A percentile compares a stretch with the other conserved stretches of the same genome.
These are phyloP conservation scores for Aspergillus eucalypticola DNA, from an alignment of 2,329 filamentous ascomycete genomes.

Conservation along the genomic window DNA sequence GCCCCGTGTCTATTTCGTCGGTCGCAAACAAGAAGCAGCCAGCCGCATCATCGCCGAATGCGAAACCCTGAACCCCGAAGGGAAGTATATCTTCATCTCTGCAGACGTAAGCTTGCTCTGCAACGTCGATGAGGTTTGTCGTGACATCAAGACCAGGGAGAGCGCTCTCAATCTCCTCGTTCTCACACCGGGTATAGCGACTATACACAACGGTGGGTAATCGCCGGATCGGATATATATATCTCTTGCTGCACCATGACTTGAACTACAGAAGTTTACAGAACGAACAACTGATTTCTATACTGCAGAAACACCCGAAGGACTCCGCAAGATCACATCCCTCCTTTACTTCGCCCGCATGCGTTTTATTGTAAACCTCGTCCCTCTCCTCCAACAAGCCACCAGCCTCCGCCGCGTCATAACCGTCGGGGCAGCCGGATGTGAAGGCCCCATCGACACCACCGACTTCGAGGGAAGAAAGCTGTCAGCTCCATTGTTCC, in stretches of 20 bases:
- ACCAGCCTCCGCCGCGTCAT: not conserved
- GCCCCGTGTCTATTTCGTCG: constrained; percentile 52
- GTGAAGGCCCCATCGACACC: constrained; percentile 2
- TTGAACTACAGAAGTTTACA: not conserved
- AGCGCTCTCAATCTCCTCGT: not conserved
- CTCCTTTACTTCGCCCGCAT: constrained; percentile 60
- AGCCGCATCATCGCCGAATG: constrained; percentile 48
- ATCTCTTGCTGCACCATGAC: not conserved
- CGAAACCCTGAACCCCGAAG: constrained; percentile 42
- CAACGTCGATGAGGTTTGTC: constrained; percentile 4
- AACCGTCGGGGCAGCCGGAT: not conserved
- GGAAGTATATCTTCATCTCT: constrained; percentile 11
- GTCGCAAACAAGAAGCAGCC: constrained; percentile 42
- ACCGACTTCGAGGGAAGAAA: constrained; percentile 1
- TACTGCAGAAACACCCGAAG: constrained; percentile 50
- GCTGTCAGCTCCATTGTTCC: not conserved
- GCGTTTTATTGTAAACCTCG: constrained; percentile 58
- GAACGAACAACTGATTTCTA: no score
- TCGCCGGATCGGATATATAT: not conserved
- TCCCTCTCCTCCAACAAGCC: constrained; percentile 52
- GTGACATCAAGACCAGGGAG: constrained; percentile 37
- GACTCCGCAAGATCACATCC: constrained; percentile 53
- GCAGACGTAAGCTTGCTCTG: constrained; percentile 6
- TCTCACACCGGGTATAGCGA: not conserved
- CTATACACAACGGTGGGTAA: not conserved